Evolutionary conservation across 495 filamentous ascomycete species (phyloP).

Genomic region (Copromyces sp.): DNA sequence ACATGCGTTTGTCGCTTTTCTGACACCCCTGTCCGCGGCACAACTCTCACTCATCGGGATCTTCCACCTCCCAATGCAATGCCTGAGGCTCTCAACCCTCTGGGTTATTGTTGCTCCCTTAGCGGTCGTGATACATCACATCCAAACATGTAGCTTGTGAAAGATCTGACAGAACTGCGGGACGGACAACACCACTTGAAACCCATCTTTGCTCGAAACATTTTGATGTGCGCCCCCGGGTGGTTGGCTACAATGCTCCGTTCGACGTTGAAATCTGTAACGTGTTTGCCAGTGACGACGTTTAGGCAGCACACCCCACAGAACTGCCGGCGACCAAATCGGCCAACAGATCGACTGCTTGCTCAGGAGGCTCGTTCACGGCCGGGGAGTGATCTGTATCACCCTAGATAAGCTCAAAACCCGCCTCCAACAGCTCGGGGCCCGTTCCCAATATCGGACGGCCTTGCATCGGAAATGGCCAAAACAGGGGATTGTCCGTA

Average conservation of each 20-base stretch:
- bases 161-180: not conserved
- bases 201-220: not conserved
- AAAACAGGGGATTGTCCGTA: conserved; percentile 40
- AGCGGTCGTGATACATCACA: not conserved
- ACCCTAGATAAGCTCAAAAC: conserved; percentile 30
- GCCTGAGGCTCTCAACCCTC: not conserved
- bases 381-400: not conserved
- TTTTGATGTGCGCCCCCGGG: not conserved
- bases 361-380: not conserved
- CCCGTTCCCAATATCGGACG: conserved; percentile 38
- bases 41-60: not conserved
- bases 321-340: not conserved
- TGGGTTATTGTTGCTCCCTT: not conserved
- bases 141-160: not conserved
- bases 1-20: not conserved
- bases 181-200: not conserved
- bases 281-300: not conserved
- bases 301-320: not conserved
- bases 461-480: conserved; percentile 46
- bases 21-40: not conserved
- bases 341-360: not conserved
- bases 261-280: not conserved
- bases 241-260: not conserved
- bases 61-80: not conserved
- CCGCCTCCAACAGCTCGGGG: conserved; percentile 32